Base-by-base conservation (phyloP, 768 basidiomycete species). In the Plicaturopsis crispa region DNA sequence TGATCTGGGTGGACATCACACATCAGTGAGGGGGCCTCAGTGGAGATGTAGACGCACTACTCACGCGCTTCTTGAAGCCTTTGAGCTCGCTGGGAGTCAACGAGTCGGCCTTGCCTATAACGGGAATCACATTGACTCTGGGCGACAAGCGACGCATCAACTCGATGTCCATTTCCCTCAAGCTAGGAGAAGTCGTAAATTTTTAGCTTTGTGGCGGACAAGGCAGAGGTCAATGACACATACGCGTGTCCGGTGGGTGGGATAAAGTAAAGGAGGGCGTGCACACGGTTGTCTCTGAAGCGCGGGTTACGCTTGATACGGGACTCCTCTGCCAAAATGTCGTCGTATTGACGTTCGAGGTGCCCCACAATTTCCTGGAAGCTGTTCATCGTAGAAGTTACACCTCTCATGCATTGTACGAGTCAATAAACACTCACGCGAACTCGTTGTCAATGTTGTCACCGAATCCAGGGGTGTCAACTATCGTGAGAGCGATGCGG, bases 391-490 rank as follows among this genome's bases (percentile, higher is more conserved):
- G 26, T 28, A 8, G 26, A 28, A 28, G 26, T 14, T 28, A 28
- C 26, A 14, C 13, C 36, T 22, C 18, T 28, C 8, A 28, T 28
- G 10, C 8, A 28, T 8, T 28, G 14, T 8, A 8, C 8, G 14
- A 28, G 26, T 28, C 26, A 28, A 28, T n/a, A 28, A 14, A 41
- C 28, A 73, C 91, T 58, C 62, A 96, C 94, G 89, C 84, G 57
- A 90, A 90, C 63, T 97, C 93, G 53, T 98, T 98, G 71, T 99
- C 92, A 56, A 99, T 94, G 56, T 92, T 93, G 63, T 97, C 92
- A 26, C 94, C 96, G 51, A 99, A 99, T 32, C 96, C 96, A 40
- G 96, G 96, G 1, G 96, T 99, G 59, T 99, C 96, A 20, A 99
- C 93, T 45, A 99, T 90, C 31, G 96, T 98, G 50, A 99, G 71